Conservation (phyloP, 2,329 filamentous ascomycete species). For the Diaporthe aspalathi region DNA sequence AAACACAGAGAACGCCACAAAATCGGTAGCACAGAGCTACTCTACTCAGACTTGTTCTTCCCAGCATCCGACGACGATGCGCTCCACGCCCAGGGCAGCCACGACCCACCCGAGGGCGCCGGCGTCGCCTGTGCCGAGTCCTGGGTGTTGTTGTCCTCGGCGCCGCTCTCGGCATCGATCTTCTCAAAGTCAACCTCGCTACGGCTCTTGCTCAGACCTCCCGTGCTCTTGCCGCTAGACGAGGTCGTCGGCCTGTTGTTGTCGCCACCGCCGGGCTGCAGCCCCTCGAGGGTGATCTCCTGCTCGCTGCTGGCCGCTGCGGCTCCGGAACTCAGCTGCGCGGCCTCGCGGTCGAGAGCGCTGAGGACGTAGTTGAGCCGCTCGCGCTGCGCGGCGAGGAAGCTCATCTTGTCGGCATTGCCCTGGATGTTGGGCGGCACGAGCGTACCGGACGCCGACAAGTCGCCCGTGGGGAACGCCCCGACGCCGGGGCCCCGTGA, state of each 20-base stretch:
- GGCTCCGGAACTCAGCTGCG: slow-evolving; percentile 60
- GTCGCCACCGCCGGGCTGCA: not conserved
- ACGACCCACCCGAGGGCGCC: slow-evolving; percentile 48
- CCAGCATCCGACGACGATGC: slow-evolving; percentile 42
- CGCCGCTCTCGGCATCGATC: slow-evolving; percentile 79
- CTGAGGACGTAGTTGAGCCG: slow-evolving; percentile 78
- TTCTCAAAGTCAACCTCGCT: slow-evolving; percentile 93
- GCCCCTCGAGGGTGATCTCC: slow-evolving; percentile 20
- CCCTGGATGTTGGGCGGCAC: slow-evolving; percentile 76
- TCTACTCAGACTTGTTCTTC: slow-evolving; percentile 44
- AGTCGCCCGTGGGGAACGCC: slow-evolving; percentile 51
- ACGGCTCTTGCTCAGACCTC: slow-evolving; percentile 79
- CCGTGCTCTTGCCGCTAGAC: slow-evolving; percentile 61
- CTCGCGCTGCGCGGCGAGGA: slow-evolving; percentile 83
- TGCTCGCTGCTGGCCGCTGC: not conserved
- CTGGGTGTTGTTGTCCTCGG: slow-evolving; percentile 60
- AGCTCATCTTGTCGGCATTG: slow-evolving; percentile 75
- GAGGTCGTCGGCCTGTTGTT: slow-evolving; percentile 54
- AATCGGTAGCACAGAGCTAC: not conserved
- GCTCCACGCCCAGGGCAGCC: slow-evolving; percentile 64
- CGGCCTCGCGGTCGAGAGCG: slow-evolving; percentile 83
- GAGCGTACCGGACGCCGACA: slow-evolving; percentile 65
- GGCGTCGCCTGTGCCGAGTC: slow-evolving; percentile 44
- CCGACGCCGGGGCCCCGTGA: slow-evolving; percentile 47
- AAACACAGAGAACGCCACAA: not conserved